These are phyloP conservation scores for Backusella circina DNA, from an alignment of 192 early-diverging fungal species.

Conservation along the genomic window DNA sequence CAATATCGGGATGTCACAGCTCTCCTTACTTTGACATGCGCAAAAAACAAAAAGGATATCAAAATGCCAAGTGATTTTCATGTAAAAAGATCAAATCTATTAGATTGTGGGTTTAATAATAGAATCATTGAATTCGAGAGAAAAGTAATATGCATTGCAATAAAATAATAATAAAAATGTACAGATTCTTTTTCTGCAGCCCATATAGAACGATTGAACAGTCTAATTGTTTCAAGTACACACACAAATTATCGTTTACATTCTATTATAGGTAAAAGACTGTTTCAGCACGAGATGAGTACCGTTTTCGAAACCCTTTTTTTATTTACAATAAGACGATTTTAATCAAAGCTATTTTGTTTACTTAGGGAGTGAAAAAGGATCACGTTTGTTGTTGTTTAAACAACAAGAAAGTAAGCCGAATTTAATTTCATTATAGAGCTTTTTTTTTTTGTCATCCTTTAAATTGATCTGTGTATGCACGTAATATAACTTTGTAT, in stretches of 20 bases:
- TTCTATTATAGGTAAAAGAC: not conserved
- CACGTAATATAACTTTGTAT: not conserved
- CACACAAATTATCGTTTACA: not conserved
- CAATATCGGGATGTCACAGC: not conserved
- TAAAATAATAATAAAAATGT: not conserved
- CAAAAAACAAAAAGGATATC: not conserved
- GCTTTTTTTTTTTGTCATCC: not conserved
- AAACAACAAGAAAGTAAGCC: not conserved
- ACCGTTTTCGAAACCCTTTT: not conserved
- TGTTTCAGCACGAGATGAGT: not conserved
- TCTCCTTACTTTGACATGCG: not conserved
- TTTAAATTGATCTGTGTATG: not conserved
- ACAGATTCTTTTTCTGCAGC: not conserved
- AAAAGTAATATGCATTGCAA: not conserved
- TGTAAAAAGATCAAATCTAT: not conserved
- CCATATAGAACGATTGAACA: not conserved
- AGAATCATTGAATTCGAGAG: not conserved
- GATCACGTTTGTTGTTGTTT: not conserved
- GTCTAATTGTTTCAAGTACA: not conserved
- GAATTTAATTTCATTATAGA: not conserved
- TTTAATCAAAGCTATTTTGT: not conserved
- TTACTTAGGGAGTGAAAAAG: not conserved
- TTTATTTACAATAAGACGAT: not conserved
- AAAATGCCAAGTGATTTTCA: conserved; percentile 3
- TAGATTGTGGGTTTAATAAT: not conserved